phyloP scores from a whole-genome alignment of 352 stramenopile genomes.

The Elongisporangium prolatum region DNA sequence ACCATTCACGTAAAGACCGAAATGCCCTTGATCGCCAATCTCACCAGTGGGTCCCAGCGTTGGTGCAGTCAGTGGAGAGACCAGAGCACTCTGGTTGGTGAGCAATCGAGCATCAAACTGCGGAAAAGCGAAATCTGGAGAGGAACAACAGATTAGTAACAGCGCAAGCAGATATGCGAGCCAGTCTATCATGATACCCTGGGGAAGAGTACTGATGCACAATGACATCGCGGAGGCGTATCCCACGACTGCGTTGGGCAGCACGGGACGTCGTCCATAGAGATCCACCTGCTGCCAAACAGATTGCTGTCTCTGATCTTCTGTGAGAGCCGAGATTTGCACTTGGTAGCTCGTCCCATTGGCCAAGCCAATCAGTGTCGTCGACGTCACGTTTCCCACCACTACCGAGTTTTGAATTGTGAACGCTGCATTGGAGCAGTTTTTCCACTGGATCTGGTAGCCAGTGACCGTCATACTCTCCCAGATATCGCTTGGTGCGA shows the following conservation, averaged over 20 bases:
- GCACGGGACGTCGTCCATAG: slow-evolving; percentile 62
- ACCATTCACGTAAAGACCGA: slow-evolving; percentile 87
- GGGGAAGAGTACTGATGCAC: slow-evolving; percentile 44
- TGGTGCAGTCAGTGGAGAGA: slow-evolving; percentile 22
- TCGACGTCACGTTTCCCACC: slow-evolving; percentile 91
- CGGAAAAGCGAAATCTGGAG: slow-evolving; percentile 72
- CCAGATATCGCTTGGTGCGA: slow-evolving; percentile 49
- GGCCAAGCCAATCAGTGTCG: slow-evolving; percentile 71
- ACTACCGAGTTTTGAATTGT: slow-evolving; percentile 20
- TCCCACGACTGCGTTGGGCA: slow-evolving; percentile 55
- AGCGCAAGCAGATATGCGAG: not conserved
- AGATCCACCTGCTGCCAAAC: slow-evolving; percentile 76
- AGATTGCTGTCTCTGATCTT: slow-evolving; percentile 46
- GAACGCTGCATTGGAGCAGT: slow-evolving; percentile 26
- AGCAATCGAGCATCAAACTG: slow-evolving; percentile 67
- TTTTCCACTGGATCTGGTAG: slow-evolving; percentile 67
- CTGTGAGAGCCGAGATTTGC: slow-evolving; percentile 65
- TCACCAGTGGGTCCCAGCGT: slow-evolving; percentile 82
- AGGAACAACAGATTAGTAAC: not conserved
- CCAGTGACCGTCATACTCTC: slow-evolving; percentile 79
- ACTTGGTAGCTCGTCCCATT: slow-evolving; percentile 70
- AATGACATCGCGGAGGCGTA: slow-evolving; percentile 30
- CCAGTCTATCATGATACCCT: slow-evolving; percentile 20
- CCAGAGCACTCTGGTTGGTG: slow-evolving; percentile 62
- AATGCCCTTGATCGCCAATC: slow-evolving; percentile 86